Evolutionary conservation across 2,329 filamentous ascomycete species (phyloP), one percentile per base, ranked within the genome.

Genomic region (Ceratocystis harringtonii): DNA sequence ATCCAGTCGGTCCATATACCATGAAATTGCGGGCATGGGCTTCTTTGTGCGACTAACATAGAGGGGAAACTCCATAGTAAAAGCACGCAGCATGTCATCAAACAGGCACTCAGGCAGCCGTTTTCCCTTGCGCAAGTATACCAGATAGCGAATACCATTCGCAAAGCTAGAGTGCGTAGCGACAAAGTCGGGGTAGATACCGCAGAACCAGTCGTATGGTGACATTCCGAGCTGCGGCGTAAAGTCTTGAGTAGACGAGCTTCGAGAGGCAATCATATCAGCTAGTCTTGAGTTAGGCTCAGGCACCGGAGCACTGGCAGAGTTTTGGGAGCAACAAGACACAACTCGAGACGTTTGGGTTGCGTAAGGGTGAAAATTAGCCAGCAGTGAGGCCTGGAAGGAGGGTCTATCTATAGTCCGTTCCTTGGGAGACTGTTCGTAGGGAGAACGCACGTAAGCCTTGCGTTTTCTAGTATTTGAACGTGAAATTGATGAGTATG

Each of bases 81-180:
- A 82, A 1, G 72, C 70, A 6, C 76, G 72, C 36, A 84, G 76
- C 63, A 82, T 80, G 65, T 83, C 81, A 68, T 84, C 81, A 67
- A 77, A 83, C 0, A 81, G 70, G 64, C 73, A 79, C 28, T 76
- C 74, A 12, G 75, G 73, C 19, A 81, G 69, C 3, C 69, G 63
- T 7, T 72, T 71, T 12, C 71, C 68, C 28, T 71, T 69, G 52
- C 72, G 71, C 1, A 80, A 71, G 63, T 73, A 74, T 19, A 76
- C 71, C 6, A 82, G 69, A 68, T 74, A 78, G 0, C 78, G 70
- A 62, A 79, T 77, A 0, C 78, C 78, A 25, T 73, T 73, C 28
- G 81, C 70, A 64, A 83, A 83, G 8, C 75, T 70, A 3, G 69
- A 69, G 3, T 75, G 70, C 30, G 70, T 76, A 1, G 77, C 79